Percentiles rank a stretch among this genome's conserved stretches.
Evolutionary conservation across 1,284 basidiomycete species (phyloP).

Genomic region (Ganoderma leucocontextum): DNA sequence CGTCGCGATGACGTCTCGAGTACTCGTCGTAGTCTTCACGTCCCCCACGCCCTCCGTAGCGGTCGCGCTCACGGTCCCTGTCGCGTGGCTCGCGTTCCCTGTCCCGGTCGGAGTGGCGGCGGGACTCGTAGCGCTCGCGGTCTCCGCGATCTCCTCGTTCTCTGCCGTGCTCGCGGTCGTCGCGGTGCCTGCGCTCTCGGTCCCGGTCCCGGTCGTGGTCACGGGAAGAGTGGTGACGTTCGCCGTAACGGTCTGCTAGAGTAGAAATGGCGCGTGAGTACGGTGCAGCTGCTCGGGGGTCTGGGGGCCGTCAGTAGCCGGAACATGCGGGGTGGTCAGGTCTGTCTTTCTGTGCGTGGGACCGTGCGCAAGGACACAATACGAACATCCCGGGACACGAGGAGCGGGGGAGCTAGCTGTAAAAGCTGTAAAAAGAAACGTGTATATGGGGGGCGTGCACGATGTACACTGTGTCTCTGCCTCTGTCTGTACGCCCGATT

Average conservation of each 20-base stretch:
- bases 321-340: background rate
- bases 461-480: slow-evolving; percentile 15
- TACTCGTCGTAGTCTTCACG: slow-evolving; percentile 49
- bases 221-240: slow-evolving; percentile 58
- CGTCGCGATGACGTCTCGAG: slow-evolving; percentile 56
- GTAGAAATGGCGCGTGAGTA: slow-evolving; percentile 41
- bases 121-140: slow-evolving; percentile 44
- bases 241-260: slow-evolving; percentile 50
- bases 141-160: slow-evolving; percentile 45
- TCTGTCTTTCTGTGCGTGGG: slow-evolving; percentile 1
- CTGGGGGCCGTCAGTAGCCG: slow-evolving; percentile 39
- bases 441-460: slow-evolving; percentile 11
- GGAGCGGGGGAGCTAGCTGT: slow-evolving; percentile 61
- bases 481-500: slow-evolving; percentile 18
- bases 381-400: slow-evolving; percentile 6
- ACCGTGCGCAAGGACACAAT: slow-evolving; percentile 14
- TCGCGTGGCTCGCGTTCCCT: slow-evolving; percentile 51
- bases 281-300: slow-evolving; percentile 26
- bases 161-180: slow-evolving; percentile 54
- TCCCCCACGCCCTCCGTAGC: slow-evolving; percentile 42
- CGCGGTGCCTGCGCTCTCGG: slow-evolving; percentile 50
- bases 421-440: slow-evolving; percentile 39
- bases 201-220: slow-evolving; percentile 33
- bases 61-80: slow-evolving; percentile 49
- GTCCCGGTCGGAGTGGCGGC: slow-evolving; percentile 46